A percentile compares a stretch with the other conserved stretches of the same genome.
Evolutionary conservation across 75 land plant species (phyloP).

Genomic region (Picea glauca): DNA sequence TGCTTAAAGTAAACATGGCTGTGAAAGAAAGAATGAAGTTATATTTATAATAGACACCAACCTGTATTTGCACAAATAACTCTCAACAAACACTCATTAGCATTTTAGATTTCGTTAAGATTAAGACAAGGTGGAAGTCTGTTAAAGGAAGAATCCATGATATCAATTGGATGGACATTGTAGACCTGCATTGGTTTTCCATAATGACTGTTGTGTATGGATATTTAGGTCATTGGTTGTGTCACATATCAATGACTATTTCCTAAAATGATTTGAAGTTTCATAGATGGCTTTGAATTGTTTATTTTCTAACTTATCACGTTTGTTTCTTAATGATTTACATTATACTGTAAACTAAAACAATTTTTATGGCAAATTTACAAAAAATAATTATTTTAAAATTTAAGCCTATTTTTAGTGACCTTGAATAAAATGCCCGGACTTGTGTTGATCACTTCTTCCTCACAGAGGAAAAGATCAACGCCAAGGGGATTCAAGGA

Average conservation of each 20-base stretch:
- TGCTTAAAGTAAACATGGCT: neutral
- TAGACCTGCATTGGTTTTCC: neutral
- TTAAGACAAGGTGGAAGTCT: neutral
- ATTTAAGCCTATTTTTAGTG: too few relatives aligned
- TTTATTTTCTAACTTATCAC: too few relatives aligned
- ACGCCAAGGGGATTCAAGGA: too few relatives aligned
- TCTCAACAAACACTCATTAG: neutral
- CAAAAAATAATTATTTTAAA: too few relatives aligned
- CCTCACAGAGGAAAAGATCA: too few relatives aligned
- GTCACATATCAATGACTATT: neutral
- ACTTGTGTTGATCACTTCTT: too few relatives aligned
- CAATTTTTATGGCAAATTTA: too few relatives aligned
- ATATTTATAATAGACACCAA: neutral
- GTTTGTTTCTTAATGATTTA: too few relatives aligned
- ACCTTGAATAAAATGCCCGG: too few relatives aligned
- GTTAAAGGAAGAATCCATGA: neutral
- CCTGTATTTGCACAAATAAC: neutral
- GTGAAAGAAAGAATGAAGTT: neutral
- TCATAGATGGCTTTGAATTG: too few relatives aligned
- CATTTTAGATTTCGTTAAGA: neutral
- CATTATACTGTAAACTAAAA: too few relatives aligned
- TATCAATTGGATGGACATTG: neutral
- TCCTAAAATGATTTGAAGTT: neutral
- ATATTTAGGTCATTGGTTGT: neutral
- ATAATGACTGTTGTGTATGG: neutral